A percentile compares a stretch with the other conserved stretches of the same genome.
phyloP scores from a whole-genome alignment of 2,329 filamentous ascomycete species.

The Monilinia fructicola region DNA sequence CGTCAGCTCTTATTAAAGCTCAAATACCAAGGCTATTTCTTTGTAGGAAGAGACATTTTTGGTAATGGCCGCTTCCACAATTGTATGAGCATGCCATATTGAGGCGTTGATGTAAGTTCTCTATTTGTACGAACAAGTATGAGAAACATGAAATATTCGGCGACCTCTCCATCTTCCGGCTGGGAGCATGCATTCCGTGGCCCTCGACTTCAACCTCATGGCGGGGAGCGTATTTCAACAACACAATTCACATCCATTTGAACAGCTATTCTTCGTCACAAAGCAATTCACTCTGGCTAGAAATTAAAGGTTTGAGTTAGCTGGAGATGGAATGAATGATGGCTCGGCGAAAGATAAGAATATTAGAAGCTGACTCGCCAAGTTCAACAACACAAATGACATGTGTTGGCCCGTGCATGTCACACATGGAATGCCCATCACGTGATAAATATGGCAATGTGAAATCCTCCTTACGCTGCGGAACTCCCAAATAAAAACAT shows the following conservation, averaged over 20 bases:
- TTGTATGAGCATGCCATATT: background rate
- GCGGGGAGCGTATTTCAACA: background rate
- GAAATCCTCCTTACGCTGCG: no score
- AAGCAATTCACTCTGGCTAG: background rate
- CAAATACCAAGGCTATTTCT: background rate
- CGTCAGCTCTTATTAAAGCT: background rate
- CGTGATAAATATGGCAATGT: no score
- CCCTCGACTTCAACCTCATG: background rate
- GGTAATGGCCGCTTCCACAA: background rate
- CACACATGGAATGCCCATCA: no score
- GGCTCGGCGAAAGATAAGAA: conserved; percentile 2
- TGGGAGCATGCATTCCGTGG: background rate
- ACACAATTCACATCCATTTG: background rate
- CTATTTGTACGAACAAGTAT: no score
- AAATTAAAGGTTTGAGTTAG: background rate
- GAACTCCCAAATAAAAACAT: no score
- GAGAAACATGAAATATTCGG: background rate
- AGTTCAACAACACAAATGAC: no score
- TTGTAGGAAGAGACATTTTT: conserved; percentile 5
- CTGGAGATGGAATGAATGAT: conserved; percentile 1
- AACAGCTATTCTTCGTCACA: background rate
- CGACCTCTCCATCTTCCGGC: background rate
- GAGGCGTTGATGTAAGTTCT: background rate
- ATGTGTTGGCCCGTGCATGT: no score
- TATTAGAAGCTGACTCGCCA: background rate